Evolutionary conservation across 108 stramenopile genomes (phyloP), one percentile per base, ranked within the genome.

Genomic region (Schizochytrium sp.): DNA sequence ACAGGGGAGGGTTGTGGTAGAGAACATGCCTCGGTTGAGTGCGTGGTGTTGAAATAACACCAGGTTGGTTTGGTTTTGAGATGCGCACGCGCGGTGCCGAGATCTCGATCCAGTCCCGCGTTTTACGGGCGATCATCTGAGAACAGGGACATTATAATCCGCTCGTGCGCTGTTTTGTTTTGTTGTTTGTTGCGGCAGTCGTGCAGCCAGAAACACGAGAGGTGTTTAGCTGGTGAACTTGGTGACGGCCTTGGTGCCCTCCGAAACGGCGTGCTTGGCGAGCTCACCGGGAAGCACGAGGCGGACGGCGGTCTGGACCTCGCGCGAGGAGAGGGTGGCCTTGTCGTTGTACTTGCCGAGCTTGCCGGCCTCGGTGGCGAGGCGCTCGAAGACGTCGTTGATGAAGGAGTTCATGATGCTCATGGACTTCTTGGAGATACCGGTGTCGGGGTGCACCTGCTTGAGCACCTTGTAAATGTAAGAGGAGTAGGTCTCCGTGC

Each of bases 351-450:
- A 97, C 14, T 95, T 95, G 89, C 94, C 92, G 60, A 96, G 93
- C 94, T 96, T 95, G 88, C 96, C 96, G 59, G 97, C 96, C 93
- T 97, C 96, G 21, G 92, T 91, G 72, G 96, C 96, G 88, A 97
- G 95, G 72, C 96, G 95, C 94, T 96, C 96, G 93, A 96, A 96
- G 92, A 97, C 94, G 94, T 97, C 96, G 92, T 96, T 96, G 95
- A 97, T 95, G 94, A 96, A 96, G 76, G 96, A 96, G 96, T 96
- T 96, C 96, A 97, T 95, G 92, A 97, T 96, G 91, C 94, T 95
- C 96, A 97, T 96, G 58, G 95, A 95, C 90, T 96, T 95, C 95
- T 96, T 96, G 91, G 95, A 96, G 93, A 97, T 96, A 72, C 96
- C 95, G 48, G 95, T 96, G 90, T 96, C 95, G 41, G 93, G 92